Evolutionary conservation across 140 eudicot species (phyloP).

Genomic region (Senecio squalidus): DNA sequence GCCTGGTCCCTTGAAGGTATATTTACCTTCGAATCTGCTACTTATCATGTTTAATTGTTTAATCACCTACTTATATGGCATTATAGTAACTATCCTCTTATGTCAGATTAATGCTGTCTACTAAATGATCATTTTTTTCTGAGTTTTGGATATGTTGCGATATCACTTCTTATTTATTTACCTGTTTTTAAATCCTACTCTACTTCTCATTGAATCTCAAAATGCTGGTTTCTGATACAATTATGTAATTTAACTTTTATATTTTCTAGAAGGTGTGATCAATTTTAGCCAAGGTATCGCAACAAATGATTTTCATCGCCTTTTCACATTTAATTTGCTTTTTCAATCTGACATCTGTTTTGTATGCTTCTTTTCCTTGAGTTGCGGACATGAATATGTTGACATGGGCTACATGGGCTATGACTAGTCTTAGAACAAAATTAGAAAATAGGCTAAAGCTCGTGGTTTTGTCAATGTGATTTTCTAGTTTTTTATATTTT

Average conservation of each 20-base stretch:
- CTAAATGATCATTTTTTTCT: neutral
- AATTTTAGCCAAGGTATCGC: neutral
- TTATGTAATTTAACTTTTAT: no score
- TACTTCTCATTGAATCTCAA: neutral
- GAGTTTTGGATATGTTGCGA: neutral
- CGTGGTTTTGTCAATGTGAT: neutral
- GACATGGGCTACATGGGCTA: neutral
- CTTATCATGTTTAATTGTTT: no score
- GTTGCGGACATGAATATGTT: neutral
- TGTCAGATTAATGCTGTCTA: no score
- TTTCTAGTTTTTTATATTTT: no score
- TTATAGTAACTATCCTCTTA: no score
- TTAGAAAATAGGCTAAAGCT: neutral
- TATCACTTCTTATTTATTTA: no score
- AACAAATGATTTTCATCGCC: neutral
- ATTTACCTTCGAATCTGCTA: conserved; percentile 1
- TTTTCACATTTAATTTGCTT: neutral
- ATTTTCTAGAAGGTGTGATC: neutral
- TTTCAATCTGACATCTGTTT: neutral
- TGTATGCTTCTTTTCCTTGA: neutral
- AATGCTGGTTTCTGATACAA: neutral
- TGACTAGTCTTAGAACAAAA: neutral
- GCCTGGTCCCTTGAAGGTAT: conserved; percentile 80
- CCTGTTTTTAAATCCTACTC: no score
- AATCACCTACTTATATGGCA: no score